Conservation (phyloP, 176 grass and related monocot genomes). For the Chloris gayana region DNA sequence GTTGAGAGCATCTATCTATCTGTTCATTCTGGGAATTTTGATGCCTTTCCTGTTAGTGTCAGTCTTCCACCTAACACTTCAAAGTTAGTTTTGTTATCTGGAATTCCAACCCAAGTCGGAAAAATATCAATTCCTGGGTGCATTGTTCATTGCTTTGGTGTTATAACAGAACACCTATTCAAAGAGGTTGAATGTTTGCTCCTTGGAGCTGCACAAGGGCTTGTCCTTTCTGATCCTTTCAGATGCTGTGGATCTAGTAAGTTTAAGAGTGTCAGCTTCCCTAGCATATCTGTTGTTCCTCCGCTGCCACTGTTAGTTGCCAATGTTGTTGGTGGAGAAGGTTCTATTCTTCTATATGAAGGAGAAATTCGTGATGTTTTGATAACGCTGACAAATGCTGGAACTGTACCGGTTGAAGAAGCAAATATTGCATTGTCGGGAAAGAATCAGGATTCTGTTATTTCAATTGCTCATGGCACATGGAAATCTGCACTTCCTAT, state of each 20-base stretch:
- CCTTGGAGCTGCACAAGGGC: constrained; percentile 91
- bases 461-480: constrained; percentile 74
- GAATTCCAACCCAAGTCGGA: constrained; percentile 90
- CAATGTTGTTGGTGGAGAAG: constrained; percentile 84
- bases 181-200: constrained; percentile 96
- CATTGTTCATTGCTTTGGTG: constrained; percentile 99
- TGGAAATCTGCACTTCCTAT: constrained; percentile 84
- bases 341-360: constrained; percentile 97
- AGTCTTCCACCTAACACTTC: constrained; percentile 91
- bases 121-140: constrained; percentile 90
- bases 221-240: constrained; percentile 99
- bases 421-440: constrained; percentile 92
- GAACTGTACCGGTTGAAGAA: constrained; percentile 88
- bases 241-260: constrained; percentile 95
- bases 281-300: constrained; percentile 73
- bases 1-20: constrained; percentile 99
- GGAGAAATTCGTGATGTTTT: constrained; percentile 97
- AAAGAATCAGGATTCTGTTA: constrained; percentile 98
- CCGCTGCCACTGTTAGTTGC: constrained; percentile 88
- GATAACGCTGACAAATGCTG: constrained; percentile 91
- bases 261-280: constrained; percentile 79
- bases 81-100: constrained; percentile 88
- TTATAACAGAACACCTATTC: constrained; percentile 98
- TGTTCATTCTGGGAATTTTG: constrained; percentile 97
- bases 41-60: constrained; percentile 93